A percentile compares a stretch with the other conserved stretches of the same genome.
These are phyloP conservation scores for Botryobasidium botryosum DNA, from an alignment of 768 basidiomycete species.

Conservation along the genomic window DNA sequence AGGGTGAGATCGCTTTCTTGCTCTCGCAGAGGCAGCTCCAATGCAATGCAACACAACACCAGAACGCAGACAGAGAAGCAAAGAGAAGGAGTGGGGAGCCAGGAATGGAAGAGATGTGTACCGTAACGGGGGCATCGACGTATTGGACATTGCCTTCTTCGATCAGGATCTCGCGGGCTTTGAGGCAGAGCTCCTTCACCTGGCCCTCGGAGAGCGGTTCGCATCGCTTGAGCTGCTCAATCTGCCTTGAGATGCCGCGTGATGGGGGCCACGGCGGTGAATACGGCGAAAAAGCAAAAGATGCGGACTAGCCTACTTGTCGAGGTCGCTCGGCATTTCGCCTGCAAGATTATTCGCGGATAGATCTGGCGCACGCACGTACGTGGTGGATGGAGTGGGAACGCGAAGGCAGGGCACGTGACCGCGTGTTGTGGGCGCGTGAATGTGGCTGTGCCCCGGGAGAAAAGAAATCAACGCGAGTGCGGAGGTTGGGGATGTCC, in stretches of 20 bases:
- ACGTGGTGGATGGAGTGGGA: no score
- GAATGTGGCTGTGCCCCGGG: background rate
- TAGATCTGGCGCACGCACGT: background rate
- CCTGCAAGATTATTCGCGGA: background rate
- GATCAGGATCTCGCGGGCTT: constrained; percentile 90
- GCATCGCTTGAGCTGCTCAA: constrained; percentile 83
- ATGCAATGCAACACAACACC: no score
- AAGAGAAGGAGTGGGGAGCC: no score
- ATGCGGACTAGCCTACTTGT: constrained; percentile 7
- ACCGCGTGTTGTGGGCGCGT: background rate
- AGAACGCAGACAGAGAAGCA: no score
- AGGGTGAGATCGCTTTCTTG: no score
- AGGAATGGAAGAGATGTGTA: constrained; percentile 14
- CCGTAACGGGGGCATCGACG: constrained; percentile 88
- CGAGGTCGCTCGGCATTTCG: constrained; percentile 5
- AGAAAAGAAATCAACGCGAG: no score
- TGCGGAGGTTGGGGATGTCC: no score
- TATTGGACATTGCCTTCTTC: constrained; percentile 97
- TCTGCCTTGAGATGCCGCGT: constrained; percentile 57
- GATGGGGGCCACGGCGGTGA: background rate
- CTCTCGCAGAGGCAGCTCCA: no score
- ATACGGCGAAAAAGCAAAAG: background rate
- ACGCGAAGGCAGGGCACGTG: no score
- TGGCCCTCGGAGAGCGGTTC: constrained; percentile 92
- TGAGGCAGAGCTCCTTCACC: constrained; percentile 87